Evolutionary conservation across 2,329 filamentous ascomycete genomes (phyloP), one percentile per base, ranked within the genome.

Genomic region (Emergomyces pasteurianus): DNA sequence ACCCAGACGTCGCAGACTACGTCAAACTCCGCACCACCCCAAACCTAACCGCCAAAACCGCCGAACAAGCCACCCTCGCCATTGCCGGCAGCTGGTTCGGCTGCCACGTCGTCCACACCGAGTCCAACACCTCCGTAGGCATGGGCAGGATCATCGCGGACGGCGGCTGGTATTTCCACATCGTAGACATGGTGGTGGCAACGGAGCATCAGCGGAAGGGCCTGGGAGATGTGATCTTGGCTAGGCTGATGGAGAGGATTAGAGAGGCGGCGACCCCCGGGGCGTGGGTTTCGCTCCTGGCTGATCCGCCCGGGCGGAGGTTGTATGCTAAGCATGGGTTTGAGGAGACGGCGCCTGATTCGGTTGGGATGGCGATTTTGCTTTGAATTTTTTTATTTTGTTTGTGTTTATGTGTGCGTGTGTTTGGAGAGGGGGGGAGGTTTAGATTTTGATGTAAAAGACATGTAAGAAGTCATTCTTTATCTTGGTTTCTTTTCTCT

Each of bases 101-200:
- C n/a, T 77, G 73, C 56, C 74, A 75, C 65, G 66, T 78, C 58
- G 69, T 69, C 1, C 70, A 71, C 62, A 62, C 65, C 5, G 58
- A 59, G 7, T 34, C 40, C 14, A 23, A 61, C 21, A 64, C 61
- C n/a, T 60, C 66, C 0, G 72, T 81, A 6, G 79, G 71, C 0
- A 82, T 81, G 80, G 80, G 79, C 56, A 75, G 80, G 23, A 71
- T 82, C 31, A 71, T 81, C 60, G 77, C 79, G 14, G 80, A 82
- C 63, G 79, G 80, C 7, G 77, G 76, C 6, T 79, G 80, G 71
- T 81, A 81, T 64, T 80, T 81, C 58, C 70, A 77, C 50, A 73
- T 82, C 57, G 75, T 75, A 23, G 80, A 82, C 65, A 78, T 83
- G 68, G 78, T 76, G 1, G 76, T 80, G n/a, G 70, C 79, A 53